These are phyloP conservation scores for Aspergillus calidoustus DNA, from an alignment of 2,329 filamentous ascomycete genomes.

Conservation along the genomic window DNA sequence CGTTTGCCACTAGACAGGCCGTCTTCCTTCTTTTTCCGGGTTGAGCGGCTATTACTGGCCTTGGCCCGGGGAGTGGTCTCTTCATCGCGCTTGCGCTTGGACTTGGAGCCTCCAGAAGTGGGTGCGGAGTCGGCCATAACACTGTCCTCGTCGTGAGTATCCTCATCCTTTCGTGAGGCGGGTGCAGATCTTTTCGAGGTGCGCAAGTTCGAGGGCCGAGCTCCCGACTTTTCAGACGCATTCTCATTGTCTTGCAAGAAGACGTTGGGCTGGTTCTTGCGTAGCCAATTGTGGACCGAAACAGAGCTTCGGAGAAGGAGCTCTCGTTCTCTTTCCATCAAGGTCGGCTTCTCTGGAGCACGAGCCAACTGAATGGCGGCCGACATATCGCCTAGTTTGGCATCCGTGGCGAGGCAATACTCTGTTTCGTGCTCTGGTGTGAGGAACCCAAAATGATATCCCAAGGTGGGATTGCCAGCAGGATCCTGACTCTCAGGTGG, in stretches of 20 bases:
- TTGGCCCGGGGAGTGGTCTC: constrained; percentile 54
- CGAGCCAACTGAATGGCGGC: constrained; percentile 59
- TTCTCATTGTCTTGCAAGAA: constrained; percentile 77
- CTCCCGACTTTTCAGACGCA: constrained; percentile 47
- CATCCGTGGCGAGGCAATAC: constrained; percentile 48
- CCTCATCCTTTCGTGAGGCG: constrained; percentile 45
- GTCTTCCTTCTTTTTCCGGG: constrained; percentile 48
- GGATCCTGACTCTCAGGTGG: constrained; percentile 21
- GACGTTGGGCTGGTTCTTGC: constrained; percentile 80
- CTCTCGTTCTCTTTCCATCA: constrained; percentile 60
- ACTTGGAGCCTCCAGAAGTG: constrained; percentile 38
- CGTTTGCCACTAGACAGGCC: constrained; percentile 37
- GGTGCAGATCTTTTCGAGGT: constrained; percentile 47
- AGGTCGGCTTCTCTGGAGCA: constrained; percentile 41
- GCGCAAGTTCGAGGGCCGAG: constrained; percentile 46
- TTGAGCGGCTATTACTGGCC: constrained; percentile 47
- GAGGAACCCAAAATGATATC: constrained; percentile 49
- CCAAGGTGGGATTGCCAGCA: constrained; percentile 27
- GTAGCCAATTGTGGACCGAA: constrained; percentile 94
- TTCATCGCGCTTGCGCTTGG: constrained; percentile 54
- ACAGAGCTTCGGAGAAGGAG: constrained; percentile 75
- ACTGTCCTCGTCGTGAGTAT: constrained; percentile 50
- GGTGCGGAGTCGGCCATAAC: constrained; percentile 43
- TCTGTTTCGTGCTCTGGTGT: constrained; percentile 50
- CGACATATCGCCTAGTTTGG: constrained; percentile 43